These are phyloP conservation scores for Sarcomyxa edulis DNA, from an alignment of 768 basidiomycete species.

Conservation along the genomic window DNA sequence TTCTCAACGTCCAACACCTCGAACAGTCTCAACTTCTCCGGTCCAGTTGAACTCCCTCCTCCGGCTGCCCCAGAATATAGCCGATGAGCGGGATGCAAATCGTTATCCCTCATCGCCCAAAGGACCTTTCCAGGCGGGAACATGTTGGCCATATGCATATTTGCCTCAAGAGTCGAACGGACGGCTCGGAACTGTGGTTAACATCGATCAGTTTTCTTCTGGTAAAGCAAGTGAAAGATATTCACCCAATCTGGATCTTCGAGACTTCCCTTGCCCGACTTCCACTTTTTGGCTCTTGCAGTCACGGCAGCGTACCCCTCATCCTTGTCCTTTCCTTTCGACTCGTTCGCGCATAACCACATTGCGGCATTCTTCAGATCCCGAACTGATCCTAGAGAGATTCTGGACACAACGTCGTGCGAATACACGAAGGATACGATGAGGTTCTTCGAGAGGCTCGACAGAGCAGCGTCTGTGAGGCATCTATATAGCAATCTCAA, in stretches of 20 bases:
- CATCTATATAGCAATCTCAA: constrained; percentile 42
- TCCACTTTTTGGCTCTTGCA: constrained; percentile 50
- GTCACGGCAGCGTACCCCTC: constrained; percentile 51
- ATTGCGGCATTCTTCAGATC: constrained; percentile 70
- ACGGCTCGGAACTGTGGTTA: constrained; percentile 62
- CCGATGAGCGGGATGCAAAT: constrained; percentile 58
- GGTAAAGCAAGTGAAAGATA: neutral
- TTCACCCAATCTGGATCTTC: constrained; percentile 55
- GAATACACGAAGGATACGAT: constrained; percentile 80
- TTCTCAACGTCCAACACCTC: constrained; percentile 73
- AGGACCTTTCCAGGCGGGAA: constrained; percentile 76
- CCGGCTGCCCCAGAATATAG: constrained; percentile 17
- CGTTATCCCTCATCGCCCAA: constrained; percentile 74
- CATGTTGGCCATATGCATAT: constrained; percentile 69
- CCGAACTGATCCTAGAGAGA: constrained; percentile 72
- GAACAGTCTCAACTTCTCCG: constrained; percentile 62
- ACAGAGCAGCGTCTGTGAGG: constrained; percentile 54
- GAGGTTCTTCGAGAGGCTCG: constrained; percentile 53
- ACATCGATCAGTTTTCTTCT: neutral
- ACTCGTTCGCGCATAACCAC: constrained; percentile 71
- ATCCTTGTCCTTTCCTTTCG: constrained; percentile 33
- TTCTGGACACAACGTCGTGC: constrained; percentile 73
- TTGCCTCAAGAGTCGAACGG: constrained; percentile 81
- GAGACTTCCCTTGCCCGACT: constrained; percentile 44
- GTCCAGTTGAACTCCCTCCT: too few species aligned